Evolutionary conservation across 306 rosid species (phyloP), one percentile per base, ranked within the genome.

Genomic region (Aeschynomene evenia): DNA sequence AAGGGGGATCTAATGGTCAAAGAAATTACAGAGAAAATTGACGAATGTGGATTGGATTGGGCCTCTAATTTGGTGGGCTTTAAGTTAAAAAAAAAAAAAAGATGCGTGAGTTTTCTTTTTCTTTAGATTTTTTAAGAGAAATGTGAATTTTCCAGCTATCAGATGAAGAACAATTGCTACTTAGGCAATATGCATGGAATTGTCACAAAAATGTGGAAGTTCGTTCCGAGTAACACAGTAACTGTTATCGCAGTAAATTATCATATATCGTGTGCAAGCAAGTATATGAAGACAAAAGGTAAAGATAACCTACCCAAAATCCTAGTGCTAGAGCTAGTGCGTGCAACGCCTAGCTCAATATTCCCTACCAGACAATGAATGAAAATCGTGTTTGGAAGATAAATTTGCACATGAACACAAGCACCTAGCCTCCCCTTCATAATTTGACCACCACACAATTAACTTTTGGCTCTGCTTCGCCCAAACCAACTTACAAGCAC

Each of bases 381-480:
- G 6, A 40, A 71, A 59, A 31, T 51, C 21, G 29, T 48, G 37
- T 19, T 46, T 71, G 22, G 16, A 71, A 59, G 68, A n/a, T n/a
- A n/a, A n/a, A 58, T 19, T 71, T 3, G 29, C 50, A 45, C 63
- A 46, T 45, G 68, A 57, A 57, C 59, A 16, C n/a, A n/a, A n/a
- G n/a, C n/a, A n/a, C n/a, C n/a, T n/a, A n/a, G n/a, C n/a, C n/a
- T n/a, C n/a, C n/a, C n/a, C n/a, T n/a, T n/a, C n/a, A n/a, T n/a
- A n/a, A n/a, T n/a, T n/a, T n/a, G n/a, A n/a, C n/a, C 71, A 34
- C 33, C 68, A 34, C 43, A 22, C 37, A 26, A 55, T n/a, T 46
- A 45, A 70, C 18, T 63, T 56, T n/a, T 71, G 75, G 70, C 52
- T 68, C 68, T 66, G 54, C 70, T 66, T 10, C 40, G 28, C n/a